Base-by-base conservation (phyloP, 345 rosid genomes). In the Streptanthus diversifolius region DNA sequence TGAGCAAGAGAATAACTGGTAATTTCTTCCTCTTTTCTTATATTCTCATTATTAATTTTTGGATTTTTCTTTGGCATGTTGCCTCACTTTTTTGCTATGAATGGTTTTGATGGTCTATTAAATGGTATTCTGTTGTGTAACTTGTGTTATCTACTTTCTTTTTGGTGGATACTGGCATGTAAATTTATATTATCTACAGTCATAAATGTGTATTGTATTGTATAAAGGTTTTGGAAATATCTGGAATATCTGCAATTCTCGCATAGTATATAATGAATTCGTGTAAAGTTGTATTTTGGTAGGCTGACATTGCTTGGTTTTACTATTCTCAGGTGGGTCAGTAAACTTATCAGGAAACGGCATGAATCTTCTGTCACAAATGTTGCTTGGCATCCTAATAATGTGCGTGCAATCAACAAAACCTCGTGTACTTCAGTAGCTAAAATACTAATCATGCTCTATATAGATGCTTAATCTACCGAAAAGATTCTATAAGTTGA, bases 1-100 rank as follows among this genome's bases (percentile, higher is more conserved):
- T 39, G 96, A 95, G 89, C 93, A 86, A 84, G 99, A 95, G 56
- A 95, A 95, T 84, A 95, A 95, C 85, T 91, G 98, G 99, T 95
- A 84, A 67, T 68, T n/a, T 52, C 32, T 58, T 37, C 48, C 47
- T 17, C 51, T 49, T 59, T 55, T 64, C 57, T 44, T 27, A 59
- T 67, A 12, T 68, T 54, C 30, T 66, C 58, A 29, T 58, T 41
- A 5, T 53, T 19, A 22, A 13, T 43, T 41, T 41, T 27, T 63
- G 21, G 57, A 45, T 15, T 37, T 69, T 30, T 32, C 37, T 24
- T 56, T 64, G 22, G 57, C 52, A 68, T 43, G 39, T 60, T 41
- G 12, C 41, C 18, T 25, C 14, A 3, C 1, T 10, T 49, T 35
- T 51, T 39, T 48, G 0, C 29, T 67, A 19, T 0, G 4, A 0